These are phyloP conservation scores for Leishmania aethiopica DNA, from an alignment of 208 protist genomes.

Conservation along the genomic window DNA sequence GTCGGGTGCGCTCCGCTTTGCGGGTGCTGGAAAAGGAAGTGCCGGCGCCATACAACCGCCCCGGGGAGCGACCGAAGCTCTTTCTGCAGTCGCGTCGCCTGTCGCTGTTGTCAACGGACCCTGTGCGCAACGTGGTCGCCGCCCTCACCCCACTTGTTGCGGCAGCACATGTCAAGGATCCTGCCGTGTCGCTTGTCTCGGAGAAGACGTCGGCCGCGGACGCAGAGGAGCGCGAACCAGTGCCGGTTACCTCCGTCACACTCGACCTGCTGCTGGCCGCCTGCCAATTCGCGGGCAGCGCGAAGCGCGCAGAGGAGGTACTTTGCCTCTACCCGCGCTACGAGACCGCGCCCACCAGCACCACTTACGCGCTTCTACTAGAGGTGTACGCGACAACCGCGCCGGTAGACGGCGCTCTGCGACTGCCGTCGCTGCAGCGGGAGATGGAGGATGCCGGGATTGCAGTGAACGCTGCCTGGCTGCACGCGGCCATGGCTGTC, in stretches of 20 bases:
- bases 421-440: conserved; percentile 14
- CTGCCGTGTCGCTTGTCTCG: conserved; percentile 8
- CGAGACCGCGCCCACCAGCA: conserved; percentile 24
- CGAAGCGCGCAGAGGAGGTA: conserved; percentile 42
- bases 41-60: conserved; percentile 32
- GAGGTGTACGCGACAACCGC: conserved; percentile 31
- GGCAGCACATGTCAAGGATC: conserved; percentile 22
- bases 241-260: conserved; percentile 44
- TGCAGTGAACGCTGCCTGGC: conserved; percentile 35
- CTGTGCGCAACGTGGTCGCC: conserved; percentile 53
- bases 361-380: conserved; percentile 56
- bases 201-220: conserved; percentile 29
- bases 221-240: conserved; percentile 15
- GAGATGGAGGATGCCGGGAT: conserved; percentile 34
- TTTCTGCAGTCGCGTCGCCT: conserved; percentile 52
- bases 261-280: conserved; percentile 78
- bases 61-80: conserved; percentile 57
- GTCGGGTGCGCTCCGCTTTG: conserved; percentile 48
- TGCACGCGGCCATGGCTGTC: conserved; percentile 58
- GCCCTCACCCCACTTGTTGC: conserved; percentile 28
- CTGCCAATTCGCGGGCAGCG: conserved; percentile 43
- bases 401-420: conserved; percentile 12
- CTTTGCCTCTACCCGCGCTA: conserved; percentile 44
- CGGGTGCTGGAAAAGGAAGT: conserved; percentile 54
- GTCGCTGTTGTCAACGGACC: conserved; percentile 58